These are phyloP conservation scores for Petunia hybrid DNA, from an alignment of 305 asterid genomes.

Conservation along the genomic window DNA sequence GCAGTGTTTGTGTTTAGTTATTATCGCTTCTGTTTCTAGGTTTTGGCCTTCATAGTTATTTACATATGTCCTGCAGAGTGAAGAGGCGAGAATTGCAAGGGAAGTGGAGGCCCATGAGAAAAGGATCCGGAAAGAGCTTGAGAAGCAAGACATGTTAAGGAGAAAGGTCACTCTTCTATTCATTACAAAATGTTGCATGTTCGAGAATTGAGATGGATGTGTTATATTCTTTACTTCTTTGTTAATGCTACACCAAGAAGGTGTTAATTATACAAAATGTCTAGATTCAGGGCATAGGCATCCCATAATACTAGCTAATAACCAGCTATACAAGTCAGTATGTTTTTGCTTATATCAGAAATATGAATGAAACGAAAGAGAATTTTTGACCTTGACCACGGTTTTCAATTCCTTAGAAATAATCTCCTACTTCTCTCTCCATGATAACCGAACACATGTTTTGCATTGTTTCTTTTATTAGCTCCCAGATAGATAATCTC, in stretches of 20 bases:
- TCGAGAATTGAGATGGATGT: neutral
- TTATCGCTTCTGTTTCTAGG: constrained; percentile 32
- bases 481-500: neutral
- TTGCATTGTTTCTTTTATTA: neutral
- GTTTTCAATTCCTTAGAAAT: constrained; percentile 8
- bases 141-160: constrained; percentile 80
- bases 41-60: constrained; percentile 27
- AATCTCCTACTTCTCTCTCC: constrained; percentile 20
- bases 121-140: constrained; percentile 85
- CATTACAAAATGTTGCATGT: neutral
- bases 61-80: constrained; percentile 55
- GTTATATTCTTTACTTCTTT: constrained; percentile 17
- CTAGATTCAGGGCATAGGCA: neutral
- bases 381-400: neutral
- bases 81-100: constrained; percentile 86
- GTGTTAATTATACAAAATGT: constrained; percentile 4
- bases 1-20: constrained; percentile 1
- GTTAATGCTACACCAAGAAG: neutral
- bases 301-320: constrained; percentile 9
- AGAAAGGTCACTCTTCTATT: constrained; percentile 64
- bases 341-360: constrained; percentile 1
- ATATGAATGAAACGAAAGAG: neutral
- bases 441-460: neutral
- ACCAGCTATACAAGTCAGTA: neutral
- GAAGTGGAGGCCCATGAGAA: constrained; percentile 93